Base-by-base conservation (phyloP, 805 yeast genomes). In the Sugiyamaella americana region DNA sequence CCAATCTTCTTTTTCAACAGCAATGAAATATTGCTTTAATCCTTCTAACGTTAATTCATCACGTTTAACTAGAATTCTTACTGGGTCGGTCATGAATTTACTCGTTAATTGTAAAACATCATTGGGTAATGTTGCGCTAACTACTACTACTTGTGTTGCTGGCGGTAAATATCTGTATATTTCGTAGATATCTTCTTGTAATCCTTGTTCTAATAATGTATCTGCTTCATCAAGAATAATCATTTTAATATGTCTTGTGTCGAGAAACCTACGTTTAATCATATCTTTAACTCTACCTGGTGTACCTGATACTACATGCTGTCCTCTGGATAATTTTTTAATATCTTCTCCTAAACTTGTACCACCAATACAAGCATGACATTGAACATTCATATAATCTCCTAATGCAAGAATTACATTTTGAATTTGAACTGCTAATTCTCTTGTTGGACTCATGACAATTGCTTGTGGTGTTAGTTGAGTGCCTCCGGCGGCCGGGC, bases 341-440 rank as follows among this genome's bases (percentile, higher is more conserved):
- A 85, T 75, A 73, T 93, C 98, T 56, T 88, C 93, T 51, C 81
- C 80, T 66, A 87, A 78, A 51, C 87, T 78, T 52, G 95, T 91
- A 67, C 98, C 98, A 70, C 98, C 98, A 62, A 93, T 87, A 70
- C 95, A 91, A 46, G 98, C 96, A 67, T 93, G 97, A 61, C 93
- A 89, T 55, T 83, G 80, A 52, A 91, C 78, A 63, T 87, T 82
- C 83, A 93, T 80, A 75, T 85, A 87, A 69, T 80, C 80, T 56
- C 98, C 97, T 58, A 93, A 77, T 58, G 89, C 84, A 65, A 82
- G 75, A 44, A 91, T 87, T 58, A 93, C 98, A 66, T 82, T 86
- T 72, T 87, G 95, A 67, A 93, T 93, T 76, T 93, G 98, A 58
- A 81, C 74, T 42, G 98, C 98, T 68, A 93, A 79, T 75, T 91